Evolutionary conservation across 805 yeast genomes (phyloP), one percentile per base, ranked within the genome.

Genomic region (Naumovozyma baii): DNA sequence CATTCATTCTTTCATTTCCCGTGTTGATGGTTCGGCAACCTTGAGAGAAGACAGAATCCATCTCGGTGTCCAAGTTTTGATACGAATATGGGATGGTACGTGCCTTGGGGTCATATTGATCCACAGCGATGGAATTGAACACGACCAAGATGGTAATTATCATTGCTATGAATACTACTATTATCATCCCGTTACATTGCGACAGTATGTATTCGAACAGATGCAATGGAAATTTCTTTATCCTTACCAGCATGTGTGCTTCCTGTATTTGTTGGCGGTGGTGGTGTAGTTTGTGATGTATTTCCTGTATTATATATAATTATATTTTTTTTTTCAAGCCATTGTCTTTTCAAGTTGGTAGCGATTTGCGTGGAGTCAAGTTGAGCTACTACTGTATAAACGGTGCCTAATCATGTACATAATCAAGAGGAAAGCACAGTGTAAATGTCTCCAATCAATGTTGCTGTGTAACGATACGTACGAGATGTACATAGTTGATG

Each of bases 1-100:
- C 97, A 52, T 81, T 85, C 20, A 83, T 87, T 28, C 83, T 64
- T 3, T 63, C 47, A 36, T 58, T 61, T 1, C 9, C 38, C 20
- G 36, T 48, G 14, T 29, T 14, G 49, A 37, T 22, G 67, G 15
- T 77, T 76, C 3, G 66, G 50, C 87, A 80, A 2, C 86, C 87
- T 19, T 59, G 49, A 28, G 59, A 62, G 47, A 80, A 80, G 0
- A 79, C 76, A 15, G 54, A 48, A 46, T 73, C 76, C 10, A 55
- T 47, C 5, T 41, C 16, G 2, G 61, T 46, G 25, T 42, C 39
- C 13, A 51, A 45, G 22, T 49, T 46, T 18, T 41, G 45, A 5
- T 40, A 34, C 2, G 58, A 50, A 34, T 42, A 45, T n/a, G 43
- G 30, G 1, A 29, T 26, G 5, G n/a, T 7, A 18, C 25, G 13